Evolutionary conservation across 202 grass and related monocot genomes (phyloP), one percentile per base, ranked within the genome.

Genomic region (Zoysia matrella): DNA sequence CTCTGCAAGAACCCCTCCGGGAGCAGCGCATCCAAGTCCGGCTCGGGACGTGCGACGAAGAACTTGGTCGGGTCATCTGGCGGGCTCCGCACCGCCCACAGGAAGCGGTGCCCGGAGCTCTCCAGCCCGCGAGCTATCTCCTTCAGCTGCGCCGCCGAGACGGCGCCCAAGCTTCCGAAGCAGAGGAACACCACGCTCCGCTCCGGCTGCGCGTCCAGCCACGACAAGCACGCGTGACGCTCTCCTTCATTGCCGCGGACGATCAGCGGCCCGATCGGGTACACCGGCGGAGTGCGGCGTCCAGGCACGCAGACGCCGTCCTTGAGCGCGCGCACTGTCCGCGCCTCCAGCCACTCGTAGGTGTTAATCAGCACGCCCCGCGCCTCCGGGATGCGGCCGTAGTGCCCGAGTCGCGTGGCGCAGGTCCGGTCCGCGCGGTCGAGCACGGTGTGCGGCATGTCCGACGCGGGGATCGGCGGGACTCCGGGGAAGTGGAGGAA

Each of bases 121-220:
- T 91, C 89, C 6, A 94, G 50, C 13, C 86, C 86, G 2, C 12
- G 30, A 0, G 92, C 89, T 2, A 87, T 79, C 74, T 85, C 89
- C 79, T 60, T 57, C 1, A 94, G 44, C 66, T 94, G 63, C 50
- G 78, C 56, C 47, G 54, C 58, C 12, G 89, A 84, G 55, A 94
- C 72, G 13, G 83, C 80, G 10, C 92, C 89, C 3, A 30, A 3
- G 77, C 91, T 90, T 6, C 91, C 85, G 14, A 88, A 93, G 41
- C 81, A 93, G 69, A 97, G 45, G 80, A 86, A 89, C 52, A 91
- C 91, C 39, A 97, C 84, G 63, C 88, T 93, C 1, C 15, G 53
- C 43, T 60, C 66, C 6, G 84, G 91, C 67, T 97, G 91, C 11
- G 49, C 9, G 77, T 97, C 94, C 14, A 97, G 43, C 94, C 94